Base-by-base conservation (phyloP, 1,139 yeast species). In the Geotrichum armillariae region DNA sequence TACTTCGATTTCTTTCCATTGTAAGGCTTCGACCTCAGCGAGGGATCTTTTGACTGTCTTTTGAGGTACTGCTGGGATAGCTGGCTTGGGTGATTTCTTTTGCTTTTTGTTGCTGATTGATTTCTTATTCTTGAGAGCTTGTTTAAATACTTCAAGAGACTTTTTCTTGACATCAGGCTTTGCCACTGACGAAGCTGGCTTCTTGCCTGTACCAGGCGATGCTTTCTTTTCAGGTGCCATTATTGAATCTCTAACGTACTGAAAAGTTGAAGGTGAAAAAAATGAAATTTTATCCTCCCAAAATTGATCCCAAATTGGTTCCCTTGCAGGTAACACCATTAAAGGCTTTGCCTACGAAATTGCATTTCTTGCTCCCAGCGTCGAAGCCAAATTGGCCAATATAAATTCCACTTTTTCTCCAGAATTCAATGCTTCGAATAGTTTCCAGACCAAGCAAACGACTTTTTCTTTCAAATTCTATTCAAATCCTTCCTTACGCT, bases 1-100 rank as follows among this genome's bases (percentile, higher is more conserved):
- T 45, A 93, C 78, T 1, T 84, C 85, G 12, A 89, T 95, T 4
- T 82, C 68, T 59, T 85, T 85, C 99, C 99, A 93, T 7, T 58
- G 52, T 40, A 70, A 55, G n/a, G 65, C 63, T 35, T 66, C 62
- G 18, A 64, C 53, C 32, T 57, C 50, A 1, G 41, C 31, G 6
- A 44, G 16, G 12, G 27, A 39, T 40, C 40, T 34, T 23, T 39
- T 39, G 22, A 23, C 38, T 11, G 20, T 25, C 11, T 23, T 25
- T 37, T 12, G 3, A 18, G 21, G 25, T n/a, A 25, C 22, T 25
- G 21, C 36, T 18, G 21, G 25, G 7, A 40, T 40, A 11, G 25
- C 27, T 6, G 35, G 8, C 18, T 41, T 41, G 23, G 43, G 34
- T 31, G 34, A 31, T 31, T 31, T 31, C 7, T 7, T 11, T 7